phyloP scores from a whole-genome alignment of 768 basidiomycete genomes.

The Lyophyllum shimeji region DNA sequence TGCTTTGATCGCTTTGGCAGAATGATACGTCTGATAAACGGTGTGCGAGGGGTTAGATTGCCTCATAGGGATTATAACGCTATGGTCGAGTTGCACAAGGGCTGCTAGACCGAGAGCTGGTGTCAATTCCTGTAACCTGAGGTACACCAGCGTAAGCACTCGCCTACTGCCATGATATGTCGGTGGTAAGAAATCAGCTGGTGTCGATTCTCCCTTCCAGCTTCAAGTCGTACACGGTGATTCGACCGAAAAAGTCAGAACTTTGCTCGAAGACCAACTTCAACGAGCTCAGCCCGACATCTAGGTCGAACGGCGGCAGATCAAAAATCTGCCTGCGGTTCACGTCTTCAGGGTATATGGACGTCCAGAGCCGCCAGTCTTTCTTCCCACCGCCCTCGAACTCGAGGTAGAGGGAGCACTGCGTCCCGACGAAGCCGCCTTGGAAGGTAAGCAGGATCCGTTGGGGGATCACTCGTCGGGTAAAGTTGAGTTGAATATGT shows the following conservation, averaged over 20 bases:
- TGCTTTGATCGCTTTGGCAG: too few species aligned
- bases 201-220: slow-evolving; percentile 8
- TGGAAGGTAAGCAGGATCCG: slow-evolving; percentile 71
- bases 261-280: slow-evolving; percentile 77
- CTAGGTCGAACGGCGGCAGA: slow-evolving; percentile 30
- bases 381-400: slow-evolving; percentile 23
- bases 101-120: too few species aligned
- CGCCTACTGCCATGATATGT: too few species aligned
- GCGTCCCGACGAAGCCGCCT: slow-evolving; percentile 80
- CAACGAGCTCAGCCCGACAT: slow-evolving; percentile 41
- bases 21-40: too few species aligned
- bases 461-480: slow-evolving; percentile 51
- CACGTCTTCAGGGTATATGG: slow-evolving; percentile 77
- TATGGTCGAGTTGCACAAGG: too few species aligned
- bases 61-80: too few species aligned
- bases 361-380: slow-evolving; percentile 50
- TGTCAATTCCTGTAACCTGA: too few species aligned
- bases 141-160: too few species aligned
- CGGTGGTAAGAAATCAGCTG: neutral
- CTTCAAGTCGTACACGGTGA: slow-evolving; percentile 16
- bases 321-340: slow-evolving; percentile 73
- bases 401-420: slow-evolving; percentile 50
- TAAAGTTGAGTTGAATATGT: slow-evolving; percentile 66
- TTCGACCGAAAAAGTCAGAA: slow-evolving; percentile 77
- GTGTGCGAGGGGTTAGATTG: too few species aligned